Conservation (phyloP, 495 filamentous ascomycete species). For the Xylaria acuta region DNA sequence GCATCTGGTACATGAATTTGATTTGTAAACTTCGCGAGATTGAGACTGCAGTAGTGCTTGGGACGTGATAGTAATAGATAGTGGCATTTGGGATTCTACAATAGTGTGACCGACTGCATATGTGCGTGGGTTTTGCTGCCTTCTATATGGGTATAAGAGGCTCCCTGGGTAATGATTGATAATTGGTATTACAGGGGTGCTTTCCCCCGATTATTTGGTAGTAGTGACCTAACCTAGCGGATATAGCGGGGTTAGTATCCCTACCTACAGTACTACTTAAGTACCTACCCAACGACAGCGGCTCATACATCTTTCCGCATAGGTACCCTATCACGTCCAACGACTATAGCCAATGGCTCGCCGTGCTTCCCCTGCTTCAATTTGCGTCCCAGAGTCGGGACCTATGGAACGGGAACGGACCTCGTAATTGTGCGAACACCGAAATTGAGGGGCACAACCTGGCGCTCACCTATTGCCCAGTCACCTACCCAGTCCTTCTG, state of each 20-base stretch:
- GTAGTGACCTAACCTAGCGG: not conserved
- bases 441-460: not conserved
- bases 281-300: not conserved
- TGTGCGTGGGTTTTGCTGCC: not conserved
- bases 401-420: not conserved
- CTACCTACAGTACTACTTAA: not conserved
- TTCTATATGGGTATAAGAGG: not conserved
- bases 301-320: not conserved
- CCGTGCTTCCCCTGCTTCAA: not conserved
- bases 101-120: not conserved
- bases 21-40: not conserved
- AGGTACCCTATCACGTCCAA: not conserved
- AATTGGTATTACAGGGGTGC: not conserved
- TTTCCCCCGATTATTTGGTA: not conserved
- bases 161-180: not conserved
- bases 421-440: conserved; percentile 15
- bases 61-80: not conserved
- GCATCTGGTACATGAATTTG: not conserved
- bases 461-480: not conserved
- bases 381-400: not conserved
- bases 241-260: conserved; percentile 3
- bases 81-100: not conserved
- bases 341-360: not conserved
- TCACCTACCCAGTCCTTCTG: not conserved
- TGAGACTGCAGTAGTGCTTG: not conserved